Evolutionary conservation across 2,329 filamentous ascomycete species (phyloP).

Genomic region (Setomelanomma holmii): DNA sequence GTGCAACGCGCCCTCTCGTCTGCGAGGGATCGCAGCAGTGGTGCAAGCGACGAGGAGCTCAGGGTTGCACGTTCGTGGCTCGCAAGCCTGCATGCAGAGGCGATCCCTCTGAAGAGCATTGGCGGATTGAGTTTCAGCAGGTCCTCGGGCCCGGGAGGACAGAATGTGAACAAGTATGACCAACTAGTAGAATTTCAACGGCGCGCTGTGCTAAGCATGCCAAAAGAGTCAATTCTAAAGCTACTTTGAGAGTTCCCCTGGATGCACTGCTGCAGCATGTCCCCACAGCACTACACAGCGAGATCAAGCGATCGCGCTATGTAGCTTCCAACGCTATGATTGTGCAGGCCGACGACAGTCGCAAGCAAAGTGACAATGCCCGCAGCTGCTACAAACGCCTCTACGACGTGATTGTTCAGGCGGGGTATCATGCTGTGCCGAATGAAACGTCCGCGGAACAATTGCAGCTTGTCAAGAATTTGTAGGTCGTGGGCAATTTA

Average conservation of each 20-base stretch:
- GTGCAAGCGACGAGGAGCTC: slow-evolving; percentile 37
- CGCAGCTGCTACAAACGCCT: slow-evolving; percentile 66
- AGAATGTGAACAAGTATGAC: slow-evolving; percentile 72
- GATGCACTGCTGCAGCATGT: slow-evolving; percentile 60
- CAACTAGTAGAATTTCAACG: slow-evolving; percentile 17
- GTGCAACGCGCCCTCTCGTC: slow-evolving; percentile 13
- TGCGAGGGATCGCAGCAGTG: slow-evolving; percentile 5
- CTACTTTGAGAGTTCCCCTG: slow-evolving; percentile 65
- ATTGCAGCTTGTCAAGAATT: slow-evolving; percentile 59
- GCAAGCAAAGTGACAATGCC: slow-evolving; percentile 67
- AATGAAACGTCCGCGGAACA: slow-evolving; percentile 68
- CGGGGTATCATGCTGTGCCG: slow-evolving; percentile 60
- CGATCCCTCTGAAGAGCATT: slow-evolving; percentile 61
- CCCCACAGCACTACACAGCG: slow-evolving; percentile 60
- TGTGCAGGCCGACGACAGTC: slow-evolving; percentile 69
- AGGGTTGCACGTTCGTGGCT: slow-evolving; percentile 64
- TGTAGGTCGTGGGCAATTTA: slow-evolving; percentile 50
- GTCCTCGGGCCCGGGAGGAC: slow-evolving; percentile 70
- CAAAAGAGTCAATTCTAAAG: slow-evolving; percentile 70
- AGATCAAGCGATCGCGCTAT: slow-evolving; percentile 62
- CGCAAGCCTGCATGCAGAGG: slow-evolving; percentile 58
- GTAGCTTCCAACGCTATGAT: slow-evolving; percentile 62
- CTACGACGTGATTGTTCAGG: slow-evolving; percentile 60
- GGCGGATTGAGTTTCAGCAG: slow-evolving; percentile 68
- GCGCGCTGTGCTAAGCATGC: slow-evolving; percentile 47